Evolutionary conservation across 78 protist species (phyloP).

Genomic region (Polysphondylium violaceum): DNA sequence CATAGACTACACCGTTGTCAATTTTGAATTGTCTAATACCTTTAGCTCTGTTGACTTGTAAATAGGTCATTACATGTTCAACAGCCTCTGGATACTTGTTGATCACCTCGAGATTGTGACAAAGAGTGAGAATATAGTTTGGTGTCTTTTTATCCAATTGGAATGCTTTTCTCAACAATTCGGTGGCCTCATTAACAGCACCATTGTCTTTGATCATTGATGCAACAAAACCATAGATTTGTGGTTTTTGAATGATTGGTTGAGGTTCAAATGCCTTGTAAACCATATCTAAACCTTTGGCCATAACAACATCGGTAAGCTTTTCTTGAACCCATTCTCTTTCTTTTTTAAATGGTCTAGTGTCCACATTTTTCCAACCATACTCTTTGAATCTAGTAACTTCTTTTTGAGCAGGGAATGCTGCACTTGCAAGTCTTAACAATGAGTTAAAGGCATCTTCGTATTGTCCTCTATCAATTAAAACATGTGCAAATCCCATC

Average conservation of each 20-base stretch:
- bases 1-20: background rate
- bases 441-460: constrained; percentile 16
- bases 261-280: background rate
- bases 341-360: constrained; percentile 38
- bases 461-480: constrained; percentile 23
- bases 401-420: background rate
- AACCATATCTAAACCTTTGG: background rate
- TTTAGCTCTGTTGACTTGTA: constrained; percentile 8
- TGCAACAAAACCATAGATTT: constrained; percentile 64
- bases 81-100: constrained; percentile 34
- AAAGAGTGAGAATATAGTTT: constrained; percentile 64
- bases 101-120: constrained; percentile 68
- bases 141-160: constrained; percentile 16
- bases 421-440: background rate
- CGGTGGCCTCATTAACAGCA: constrained; percentile 33
- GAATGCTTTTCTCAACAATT: constrained; percentile 15
- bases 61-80: background rate
- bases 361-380: too few relatives aligned
- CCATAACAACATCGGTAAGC: constrained; percentile 7
- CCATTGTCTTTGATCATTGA: constrained; percentile 72
- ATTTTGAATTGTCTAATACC: constrained; percentile 31
- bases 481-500: constrained; percentile 54
- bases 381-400: background rate
- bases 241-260: constrained; percentile 10
- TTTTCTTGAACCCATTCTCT: constrained; percentile 38